Percentiles rank a stretch among this genome's conserved stretches.
Conservation (phyloP, 805 yeast species). For the Yarrowia alimentaria region DNA sequence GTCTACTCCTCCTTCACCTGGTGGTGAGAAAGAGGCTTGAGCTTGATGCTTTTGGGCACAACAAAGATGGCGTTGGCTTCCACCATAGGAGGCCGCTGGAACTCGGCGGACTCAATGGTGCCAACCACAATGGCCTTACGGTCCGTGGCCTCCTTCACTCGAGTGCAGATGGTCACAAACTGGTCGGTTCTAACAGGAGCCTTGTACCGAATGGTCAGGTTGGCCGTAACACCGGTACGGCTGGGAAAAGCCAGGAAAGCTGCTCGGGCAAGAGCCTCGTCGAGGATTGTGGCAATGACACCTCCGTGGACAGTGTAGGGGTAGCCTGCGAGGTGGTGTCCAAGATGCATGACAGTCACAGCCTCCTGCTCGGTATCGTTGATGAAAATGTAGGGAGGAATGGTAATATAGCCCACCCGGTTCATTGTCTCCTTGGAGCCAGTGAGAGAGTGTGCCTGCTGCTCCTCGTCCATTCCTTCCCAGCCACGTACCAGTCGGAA, state of each 20-base stretch:
- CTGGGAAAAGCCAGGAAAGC: slow-evolving; percentile 82
- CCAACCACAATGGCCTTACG: slow-evolving; percentile 69
- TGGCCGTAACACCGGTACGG: slow-evolving; percentile 86
- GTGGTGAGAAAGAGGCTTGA: slow-evolving; percentile 23
- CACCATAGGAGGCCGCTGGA: slow-evolving; percentile 6
- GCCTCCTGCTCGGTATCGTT: slow-evolving; percentile 57
- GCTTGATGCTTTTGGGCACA: slow-evolving; percentile 19
- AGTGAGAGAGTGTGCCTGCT: slow-evolving; percentile 37
- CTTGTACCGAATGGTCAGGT: slow-evolving; percentile 59
- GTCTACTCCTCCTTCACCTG: background rate
- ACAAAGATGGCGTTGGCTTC: slow-evolving; percentile 19
- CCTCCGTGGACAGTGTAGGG: slow-evolving; percentile 91
- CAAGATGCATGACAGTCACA: slow-evolving; percentile 69
- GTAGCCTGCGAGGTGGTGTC: slow-evolving; percentile 76
- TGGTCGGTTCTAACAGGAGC: slow-evolving; percentile 59
- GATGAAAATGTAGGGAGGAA: slow-evolving; percentile 68
- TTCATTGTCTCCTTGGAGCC: slow-evolving; percentile 51
- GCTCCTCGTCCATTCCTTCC: slow-evolving; percentile 22
- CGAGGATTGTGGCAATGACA: slow-evolving; percentile 73
- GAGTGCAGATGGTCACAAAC: slow-evolving; percentile 64
- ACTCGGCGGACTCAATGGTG: slow-evolving; percentile 16
- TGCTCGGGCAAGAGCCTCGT: slow-evolving; percentile 80
- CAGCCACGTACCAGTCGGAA: slow-evolving; percentile 24
- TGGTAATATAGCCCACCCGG: slow-evolving; percentile 75
- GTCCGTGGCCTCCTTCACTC: slow-evolving; percentile 65